Evolutionary conservation across 2,329 filamentous ascomycete species (phyloP), one percentile per base, ranked within the genome.

Genomic region (Penicillium sp.): DNA sequence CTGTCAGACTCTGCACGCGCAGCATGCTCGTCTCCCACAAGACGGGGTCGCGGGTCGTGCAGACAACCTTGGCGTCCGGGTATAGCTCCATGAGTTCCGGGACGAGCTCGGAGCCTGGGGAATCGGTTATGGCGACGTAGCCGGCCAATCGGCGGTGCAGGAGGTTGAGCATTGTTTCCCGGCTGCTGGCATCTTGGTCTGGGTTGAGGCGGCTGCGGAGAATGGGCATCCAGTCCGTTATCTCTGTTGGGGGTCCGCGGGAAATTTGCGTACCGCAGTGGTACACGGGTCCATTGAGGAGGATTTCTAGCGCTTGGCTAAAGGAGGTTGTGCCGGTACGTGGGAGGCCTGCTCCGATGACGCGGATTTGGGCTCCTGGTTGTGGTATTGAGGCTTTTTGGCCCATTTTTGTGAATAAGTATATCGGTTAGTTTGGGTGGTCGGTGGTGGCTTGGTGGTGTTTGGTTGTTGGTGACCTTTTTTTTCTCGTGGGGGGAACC

Each of bases 271-370:
- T 77, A 19, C 77, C 77, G 41, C 75, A 74, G 53, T 80, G 77
- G 57, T 76, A 72, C 36, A 75, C 70, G 3, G 77, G 77, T 0
- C 74, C 76, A 31, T 75, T 60, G 5, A 79, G 71, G 3, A 80
- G 67, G 48, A 72, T 74, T 50, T 67, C 69, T 8, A 80, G 63
- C 1, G 77, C 77, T 33, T 72, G 56, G 29, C 72, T 72, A 66
- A 78, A 75, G 19, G 78, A 78, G 9, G 77, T 66, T 1, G 76
- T 79, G 12, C 77, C 77, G 1, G 77, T 79, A 41, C 77, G 69
- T 12, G 76, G 49, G n/a, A 65, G 51, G 0, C 63, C 63, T 4
- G 63, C 62, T 12, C 62, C 63, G 44, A 65, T 65, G 27, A 65
- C 59, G 46, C 58, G 55, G 30, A 65, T 53, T 3, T 31, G 46